Conservation (phyloP, 305 asterid species). For the Ilex paraguariensis region DNA sequence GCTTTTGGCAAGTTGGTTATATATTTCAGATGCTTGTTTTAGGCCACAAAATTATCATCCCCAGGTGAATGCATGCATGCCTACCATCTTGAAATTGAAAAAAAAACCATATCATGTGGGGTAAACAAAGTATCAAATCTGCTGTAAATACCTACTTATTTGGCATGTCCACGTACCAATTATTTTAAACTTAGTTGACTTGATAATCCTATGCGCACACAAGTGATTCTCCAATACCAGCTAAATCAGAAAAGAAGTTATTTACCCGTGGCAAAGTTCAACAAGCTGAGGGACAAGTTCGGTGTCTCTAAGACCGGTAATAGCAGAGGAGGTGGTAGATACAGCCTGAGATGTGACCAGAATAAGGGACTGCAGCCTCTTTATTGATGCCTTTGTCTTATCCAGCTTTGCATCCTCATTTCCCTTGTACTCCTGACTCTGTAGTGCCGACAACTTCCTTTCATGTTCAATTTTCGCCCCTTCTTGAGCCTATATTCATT, state of each 20-base stretch:
- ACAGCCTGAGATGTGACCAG: conserved; percentile 90
- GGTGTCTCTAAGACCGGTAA: conserved; percentile 65
- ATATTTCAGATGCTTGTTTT: too few species aligned
- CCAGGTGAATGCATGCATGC: too few species aligned
- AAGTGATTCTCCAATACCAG: too few species aligned
- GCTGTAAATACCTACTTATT: too few species aligned
- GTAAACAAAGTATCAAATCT: too few species aligned
- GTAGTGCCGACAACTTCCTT: conserved; percentile 73
- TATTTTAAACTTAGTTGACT: too few species aligned
- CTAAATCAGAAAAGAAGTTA: neutral
- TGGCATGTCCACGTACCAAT: too few species aligned
- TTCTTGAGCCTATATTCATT: conserved; percentile 70
- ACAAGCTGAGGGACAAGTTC: conserved; percentile 96
- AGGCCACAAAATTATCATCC: too few species aligned
- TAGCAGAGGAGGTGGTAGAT: conserved; percentile 82
- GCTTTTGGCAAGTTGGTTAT: too few species aligned
- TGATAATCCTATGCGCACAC: too few species aligned
- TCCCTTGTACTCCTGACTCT: conserved; percentile 72
- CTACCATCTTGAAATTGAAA: too few species aligned
- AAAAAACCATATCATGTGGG: too few species aligned
- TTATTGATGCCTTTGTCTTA: conserved; percentile 83
- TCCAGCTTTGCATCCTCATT: conserved; percentile 75
- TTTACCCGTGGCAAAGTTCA: conserved; percentile 96
- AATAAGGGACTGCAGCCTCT: conserved; percentile 79
- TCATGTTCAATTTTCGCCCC: conserved; percentile 89